Percentiles rank a stretch among this genome's conserved stretches.
Conservation (phyloP, 2,329 filamentous ascomycete species). For the Diaporthe citriasiana region DNA sequence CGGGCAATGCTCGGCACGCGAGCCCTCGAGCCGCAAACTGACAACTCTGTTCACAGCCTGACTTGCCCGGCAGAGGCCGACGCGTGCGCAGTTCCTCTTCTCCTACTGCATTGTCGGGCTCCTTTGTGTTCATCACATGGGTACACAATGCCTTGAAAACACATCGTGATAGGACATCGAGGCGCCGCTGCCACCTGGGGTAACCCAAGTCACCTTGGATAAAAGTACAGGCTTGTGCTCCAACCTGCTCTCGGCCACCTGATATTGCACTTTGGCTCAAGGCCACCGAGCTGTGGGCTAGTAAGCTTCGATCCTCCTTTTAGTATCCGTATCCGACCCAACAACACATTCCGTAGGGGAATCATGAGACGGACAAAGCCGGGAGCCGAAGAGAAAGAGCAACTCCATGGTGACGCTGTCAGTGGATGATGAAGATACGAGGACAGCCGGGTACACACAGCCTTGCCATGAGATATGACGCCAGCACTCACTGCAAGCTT, state of each 20-base stretch:
- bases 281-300: slow-evolving; percentile 13
- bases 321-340: neutral
- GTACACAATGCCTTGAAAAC: slow-evolving; percentile 14
- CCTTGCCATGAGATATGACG: slow-evolving; percentile 21
- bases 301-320: neutral
- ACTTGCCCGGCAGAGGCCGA: slow-evolving; percentile 12
- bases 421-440: slow-evolving; percentile 7
- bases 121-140: slow-evolving; percentile 6
- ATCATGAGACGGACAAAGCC: neutral
- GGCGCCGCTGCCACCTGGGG: slow-evolving; percentile 15
- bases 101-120: slow-evolving; percentile 11
- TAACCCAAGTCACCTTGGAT: slow-evolving; percentile 3
- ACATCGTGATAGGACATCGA: slow-evolving; percentile 24
- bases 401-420: neutral
- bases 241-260: slow-evolving; percentile 4
- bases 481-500: slow-evolving; percentile 22
- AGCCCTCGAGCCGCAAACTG: slow-evolving; percentile 9
- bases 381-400: neutral
- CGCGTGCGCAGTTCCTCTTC: slow-evolving; percentile 1
- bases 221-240: slow-evolving; percentile 1
- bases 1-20: slow-evolving; percentile 24
- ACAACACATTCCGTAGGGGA: neutral
- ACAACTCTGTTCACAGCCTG: slow-evolving; percentile 14
- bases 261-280: slow-evolving; percentile 12
- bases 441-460: slow-evolving; percentile 22